Evolutionary conservation across 305 asterid genomes (phyloP).

Genomic region (Fraxinus paxiana): DNA sequence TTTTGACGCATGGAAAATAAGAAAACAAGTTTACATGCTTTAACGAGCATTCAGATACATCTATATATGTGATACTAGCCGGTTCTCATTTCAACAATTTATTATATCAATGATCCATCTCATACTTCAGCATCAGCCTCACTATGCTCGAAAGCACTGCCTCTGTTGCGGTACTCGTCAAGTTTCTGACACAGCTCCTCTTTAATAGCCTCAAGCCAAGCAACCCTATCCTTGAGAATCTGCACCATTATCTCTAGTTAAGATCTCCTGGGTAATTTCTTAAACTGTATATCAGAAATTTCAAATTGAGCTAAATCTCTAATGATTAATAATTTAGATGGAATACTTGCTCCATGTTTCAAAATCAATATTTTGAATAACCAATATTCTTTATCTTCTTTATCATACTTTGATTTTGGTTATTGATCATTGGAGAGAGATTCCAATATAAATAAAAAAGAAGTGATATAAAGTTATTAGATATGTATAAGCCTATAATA

Average conservation of each 20-base stretch:
- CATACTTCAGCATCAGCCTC: constrained; percentile 54
- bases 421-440: not conserved
- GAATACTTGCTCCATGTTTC: not conserved
- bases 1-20: constrained; percentile 2
- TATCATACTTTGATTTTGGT: not conserved
- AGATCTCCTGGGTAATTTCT: not conserved
- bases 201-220: constrained; percentile 87
- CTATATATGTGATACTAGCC: not conserved
- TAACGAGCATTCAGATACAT: not conserved
- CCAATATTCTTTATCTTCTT: not conserved
- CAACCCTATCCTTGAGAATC: constrained; percentile 78
- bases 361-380: not conserved
- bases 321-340: not conserved
- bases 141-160: constrained; percentile 46
- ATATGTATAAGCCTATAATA: not conserved
- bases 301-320: not conserved
- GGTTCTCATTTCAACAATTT: not conserved
- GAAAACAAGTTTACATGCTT: constrained; percentile 6
- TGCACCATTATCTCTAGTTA: constrained; percentile 34
- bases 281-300: not conserved
- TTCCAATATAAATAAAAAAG: not conserved
- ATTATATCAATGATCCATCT: not conserved
- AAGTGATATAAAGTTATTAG: not conserved
- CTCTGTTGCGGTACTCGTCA: constrained; percentile 55
- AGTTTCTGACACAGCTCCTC: constrained; percentile 84